phyloP scores from a whole-genome alignment of 768 basidiomycete genomes.

The Panus rudis region DNA sequence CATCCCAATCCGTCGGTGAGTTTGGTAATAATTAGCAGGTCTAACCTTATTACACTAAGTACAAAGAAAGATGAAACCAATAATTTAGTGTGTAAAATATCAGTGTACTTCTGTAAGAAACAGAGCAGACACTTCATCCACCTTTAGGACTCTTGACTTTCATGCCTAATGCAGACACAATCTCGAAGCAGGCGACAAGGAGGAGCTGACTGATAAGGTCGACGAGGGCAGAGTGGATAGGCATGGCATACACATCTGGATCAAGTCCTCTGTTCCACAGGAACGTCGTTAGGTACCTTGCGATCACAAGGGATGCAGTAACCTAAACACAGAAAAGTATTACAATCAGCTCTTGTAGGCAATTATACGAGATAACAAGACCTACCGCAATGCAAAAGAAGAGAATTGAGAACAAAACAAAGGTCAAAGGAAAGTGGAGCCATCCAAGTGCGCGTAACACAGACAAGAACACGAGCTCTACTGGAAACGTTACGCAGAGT shows the following conservation, averaged over 20 bases:
- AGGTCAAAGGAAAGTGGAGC: slow-evolving; percentile 64
- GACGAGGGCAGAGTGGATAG: slow-evolving; percentile 84
- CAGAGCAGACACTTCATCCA: too few relatives aligned
- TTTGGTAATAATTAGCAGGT: too few relatives aligned
- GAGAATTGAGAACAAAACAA: slow-evolving; percentile 56
- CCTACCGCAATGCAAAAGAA: slow-evolving; percentile 78
- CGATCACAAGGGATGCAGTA: slow-evolving; percentile 58
- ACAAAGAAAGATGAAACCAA: too few relatives aligned
- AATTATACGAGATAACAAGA: slow-evolving; percentile 12
- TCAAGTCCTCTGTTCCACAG: slow-evolving; percentile 76
- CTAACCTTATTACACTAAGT: too few relatives aligned
- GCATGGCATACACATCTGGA: slow-evolving; percentile 91
- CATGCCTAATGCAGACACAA: slow-evolving; percentile 44
- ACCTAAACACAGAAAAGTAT: slow-evolving; percentile 38
- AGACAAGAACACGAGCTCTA: slow-evolving; percentile 68
- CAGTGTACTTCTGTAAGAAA: too few relatives aligned
- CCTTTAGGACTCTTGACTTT: too few relatives aligned
- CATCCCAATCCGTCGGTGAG: too few relatives aligned
- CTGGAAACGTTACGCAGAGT: slow-evolving; percentile 68
- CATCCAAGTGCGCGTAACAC: slow-evolving; percentile 67
- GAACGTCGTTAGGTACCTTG: slow-evolving; percentile 58
- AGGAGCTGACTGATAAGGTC: slow-evolving; percentile 79
- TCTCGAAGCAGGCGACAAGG: slow-evolving; percentile 68
- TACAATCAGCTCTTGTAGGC: neutral
- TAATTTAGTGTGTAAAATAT: too few relatives aligned